Base-by-base conservation (phyloP, 192 early-diverging fungal species). In the Podochytrium sp. region DNA sequence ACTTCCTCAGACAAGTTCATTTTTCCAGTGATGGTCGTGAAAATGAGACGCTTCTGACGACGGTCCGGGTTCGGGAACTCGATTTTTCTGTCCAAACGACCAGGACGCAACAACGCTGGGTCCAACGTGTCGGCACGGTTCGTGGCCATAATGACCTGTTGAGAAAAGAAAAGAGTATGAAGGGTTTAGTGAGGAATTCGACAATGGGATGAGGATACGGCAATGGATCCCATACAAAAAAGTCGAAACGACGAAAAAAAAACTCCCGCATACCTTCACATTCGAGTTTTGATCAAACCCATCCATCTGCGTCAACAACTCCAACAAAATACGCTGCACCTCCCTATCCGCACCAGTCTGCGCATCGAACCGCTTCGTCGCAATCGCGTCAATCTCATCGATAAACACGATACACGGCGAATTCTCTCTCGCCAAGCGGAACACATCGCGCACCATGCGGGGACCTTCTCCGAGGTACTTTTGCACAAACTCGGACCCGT, bases 381-480 rank as follows among this genome's bases (percentile, higher is more conserved):
- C 97, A 50, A 99, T 86, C 20, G 97, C 97, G 75, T 99, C 97
- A 72, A 99, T 97, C 85, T 99, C 97, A 79, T 99, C 97, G 80
- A 99, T 99, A 79, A 99, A 98, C 65, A 99, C 95, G 87, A 99
- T 99, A 6, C 94, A 93, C 2, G 97, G 97, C 14, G 96, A 88
- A 66, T 97, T 94, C 71, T 99, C 96, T 66, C 95, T 91, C 25
- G 97, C 97, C 2, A 98, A 92, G 35, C 95, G 86, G 91, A 99
- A 99, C 23, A 98, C 81, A 78, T 99, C 97, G 53, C 97, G 93
- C 7, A 99, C 96, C 62, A 99, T 90, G 77, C 96, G 96, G 55
- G 97, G 96, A 18, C 97, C 97, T 75, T 99, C 97, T 63, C 97
- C 97, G 7, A 99, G 90, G 77, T 98, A 99, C 84, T 97, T 98